Percentiles rank a stretch among this genome's conserved stretches.
phyloP scores from a whole-genome alignment of 2,329 filamentous ascomycete species.

The Penicillium thymicola region DNA sequence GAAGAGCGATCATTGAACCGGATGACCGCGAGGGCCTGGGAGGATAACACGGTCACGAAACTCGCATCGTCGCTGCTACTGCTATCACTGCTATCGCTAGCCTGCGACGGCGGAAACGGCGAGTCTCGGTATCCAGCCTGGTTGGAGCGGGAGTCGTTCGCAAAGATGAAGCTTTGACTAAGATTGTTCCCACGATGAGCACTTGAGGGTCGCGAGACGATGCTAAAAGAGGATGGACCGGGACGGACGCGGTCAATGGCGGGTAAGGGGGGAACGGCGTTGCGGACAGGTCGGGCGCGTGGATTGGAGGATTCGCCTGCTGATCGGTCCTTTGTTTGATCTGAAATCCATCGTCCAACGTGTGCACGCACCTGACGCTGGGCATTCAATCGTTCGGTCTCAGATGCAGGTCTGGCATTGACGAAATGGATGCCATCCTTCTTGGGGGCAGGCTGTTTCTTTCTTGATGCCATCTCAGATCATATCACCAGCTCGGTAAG shows the following conservation, averaged over 20 bases:
- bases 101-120: slow-evolving; percentile 8
- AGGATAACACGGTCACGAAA: not conserved
- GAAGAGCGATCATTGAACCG: slow-evolving; percentile 7
- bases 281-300: not conserved
- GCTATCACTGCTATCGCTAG: slow-evolving; percentile 21
- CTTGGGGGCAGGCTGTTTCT: slow-evolving; percentile 19
- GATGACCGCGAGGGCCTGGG: not conserved
- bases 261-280: not conserved
- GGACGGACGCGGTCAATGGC: not conserved
- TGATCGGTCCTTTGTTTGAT: slow-evolving; percentile 32
- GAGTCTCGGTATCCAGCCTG: slow-evolving; percentile 1
- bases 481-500: not conserved
- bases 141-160: not conserved
- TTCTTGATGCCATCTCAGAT: slow-evolving; percentile 25
- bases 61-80: slow-evolving; percentile 10
- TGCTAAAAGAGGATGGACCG: slow-evolving; percentile 2
- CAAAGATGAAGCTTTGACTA: not conserved
- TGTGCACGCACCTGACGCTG: slow-evolving; percentile 34
- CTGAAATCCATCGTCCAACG: slow-evolving; percentile 37
- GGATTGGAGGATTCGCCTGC: slow-evolving; percentile 5
- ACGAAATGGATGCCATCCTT: slow-evolving; percentile 32
- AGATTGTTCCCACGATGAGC: not conserved
- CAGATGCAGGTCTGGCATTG: slow-evolving; percentile 32
- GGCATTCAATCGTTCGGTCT: slow-evolving; percentile 26
- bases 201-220: slow-evolving; percentile 7